Evolutionary conservation across 1,284 basidiomycete species (phyloP).

Genomic region (Chalciporus sp.): DNA sequence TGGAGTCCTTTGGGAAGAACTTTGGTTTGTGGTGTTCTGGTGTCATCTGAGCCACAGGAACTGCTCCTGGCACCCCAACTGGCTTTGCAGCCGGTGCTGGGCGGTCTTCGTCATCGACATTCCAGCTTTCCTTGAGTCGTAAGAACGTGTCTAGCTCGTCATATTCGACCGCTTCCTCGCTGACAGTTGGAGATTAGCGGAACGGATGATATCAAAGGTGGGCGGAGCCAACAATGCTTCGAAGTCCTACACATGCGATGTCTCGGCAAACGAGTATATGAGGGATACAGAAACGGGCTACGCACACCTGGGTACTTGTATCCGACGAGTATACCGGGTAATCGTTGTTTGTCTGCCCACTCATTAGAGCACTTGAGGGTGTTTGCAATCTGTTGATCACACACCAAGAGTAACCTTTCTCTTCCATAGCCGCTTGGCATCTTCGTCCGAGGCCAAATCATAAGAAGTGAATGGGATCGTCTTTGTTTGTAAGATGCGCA

Average conservation of each 20-base stretch:
- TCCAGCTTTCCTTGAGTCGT: slow-evolving; percentile 69
- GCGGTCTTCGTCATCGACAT: slow-evolving; percentile 57
- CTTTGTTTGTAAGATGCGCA: slow-evolving; percentile 79
- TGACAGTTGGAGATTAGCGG: slow-evolving; percentile 31
- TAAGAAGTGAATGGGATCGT: slow-evolving; percentile 79
- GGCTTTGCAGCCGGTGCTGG: slow-evolving; percentile 53
- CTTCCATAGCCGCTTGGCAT: slow-evolving; percentile 77
- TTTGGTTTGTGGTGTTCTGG: slow-evolving; percentile 66
- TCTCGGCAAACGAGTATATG: slow-evolving; percentile 1
- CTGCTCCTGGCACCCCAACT: slow-evolving; percentile 77
- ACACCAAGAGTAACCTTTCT: slow-evolving; percentile 71
- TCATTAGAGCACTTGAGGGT: slow-evolving; percentile 3
- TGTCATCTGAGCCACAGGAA: slow-evolving; percentile 75
- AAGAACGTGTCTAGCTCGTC: slow-evolving; percentile 70
- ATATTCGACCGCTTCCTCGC: slow-evolving; percentile 81
- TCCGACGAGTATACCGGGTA: slow-evolving; percentile 79
- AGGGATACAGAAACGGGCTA: slow-evolving; percentile 7
- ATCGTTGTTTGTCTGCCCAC: slow-evolving; percentile 68
- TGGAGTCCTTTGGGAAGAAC: slow-evolving; percentile 50
- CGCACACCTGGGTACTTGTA: slow-evolving; percentile 61
- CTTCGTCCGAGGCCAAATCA: slow-evolving; percentile 80
- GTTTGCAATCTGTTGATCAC: slow-evolving; percentile 19
- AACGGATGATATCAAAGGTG: slow-evolving; percentile 9
- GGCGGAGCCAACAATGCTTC: slow-evolving; percentile 51
- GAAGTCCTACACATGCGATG: slow-evolving; percentile 46